phyloP scores from a whole-genome alignment of 768 basidiomycete species.

The Kwoniella botswanensis region DNA sequence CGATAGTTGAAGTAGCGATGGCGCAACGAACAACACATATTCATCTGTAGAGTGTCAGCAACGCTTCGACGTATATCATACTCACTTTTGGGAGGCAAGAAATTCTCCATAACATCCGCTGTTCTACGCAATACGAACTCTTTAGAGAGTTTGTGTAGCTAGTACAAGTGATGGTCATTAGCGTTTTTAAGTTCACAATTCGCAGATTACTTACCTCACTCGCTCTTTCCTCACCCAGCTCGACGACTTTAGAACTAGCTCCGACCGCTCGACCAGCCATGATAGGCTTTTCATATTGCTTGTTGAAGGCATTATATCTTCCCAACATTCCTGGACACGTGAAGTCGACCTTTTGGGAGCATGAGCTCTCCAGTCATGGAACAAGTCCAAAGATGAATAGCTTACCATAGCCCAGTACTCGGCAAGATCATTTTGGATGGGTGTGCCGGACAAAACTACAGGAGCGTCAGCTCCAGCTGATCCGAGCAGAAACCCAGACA shows the following conservation, averaged over 20 bases:
- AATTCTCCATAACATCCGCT: constrained; percentile 76
- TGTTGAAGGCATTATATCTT: constrained; percentile 57
- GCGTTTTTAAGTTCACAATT: no score
- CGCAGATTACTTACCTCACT: constrained; percentile 66
- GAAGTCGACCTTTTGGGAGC: constrained; percentile 74
- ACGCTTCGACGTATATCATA: constrained; percentile 5
- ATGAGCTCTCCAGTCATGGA: not conserved
- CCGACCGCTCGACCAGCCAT: constrained; percentile 80
- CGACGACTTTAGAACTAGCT: constrained; percentile 71
- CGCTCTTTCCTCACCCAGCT: constrained; percentile 76
- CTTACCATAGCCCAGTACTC: constrained; percentile 96
- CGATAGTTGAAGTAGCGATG: constrained; percentile 77
- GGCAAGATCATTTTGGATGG: constrained; percentile 92
- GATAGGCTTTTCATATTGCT: constrained; percentile 84
- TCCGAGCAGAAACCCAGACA: not conserved
- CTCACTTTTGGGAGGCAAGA: constrained; percentile 89
- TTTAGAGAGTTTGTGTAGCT: constrained; percentile 70
- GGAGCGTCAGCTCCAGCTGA: constrained; percentile 2
- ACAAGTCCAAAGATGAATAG: constrained; percentile 3
- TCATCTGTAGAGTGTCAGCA: constrained; percentile 68
- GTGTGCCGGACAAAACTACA: constrained; percentile 83
- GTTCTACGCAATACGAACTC: constrained; percentile 92
- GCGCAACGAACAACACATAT: constrained; percentile 96
- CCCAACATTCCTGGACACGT: constrained; percentile 88
- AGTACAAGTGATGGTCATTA: not conserved